Percentiles rank a stretch among this genome's conserved stretches.
Conservation (phyloP, 192 early-diverging fungal species). For the Coemansia sp. region DNA sequence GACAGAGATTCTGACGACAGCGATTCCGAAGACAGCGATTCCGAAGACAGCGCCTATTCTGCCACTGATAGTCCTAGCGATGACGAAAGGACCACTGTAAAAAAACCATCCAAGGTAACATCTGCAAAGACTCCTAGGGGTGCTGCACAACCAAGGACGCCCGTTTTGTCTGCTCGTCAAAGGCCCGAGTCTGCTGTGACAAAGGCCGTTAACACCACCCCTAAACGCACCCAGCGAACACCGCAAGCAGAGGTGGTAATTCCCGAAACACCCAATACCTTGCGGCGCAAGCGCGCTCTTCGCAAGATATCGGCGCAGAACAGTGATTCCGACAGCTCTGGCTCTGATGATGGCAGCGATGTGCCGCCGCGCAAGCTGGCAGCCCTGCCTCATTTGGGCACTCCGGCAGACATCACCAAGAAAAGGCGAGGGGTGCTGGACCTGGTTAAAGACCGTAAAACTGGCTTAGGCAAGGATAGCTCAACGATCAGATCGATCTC, state of each 20-base stretch:
- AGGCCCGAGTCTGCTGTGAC: not conserved
- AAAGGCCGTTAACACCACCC: not conserved
- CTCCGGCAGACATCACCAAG: conserved; percentile 8
- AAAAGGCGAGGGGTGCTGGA: conserved; percentile 23
- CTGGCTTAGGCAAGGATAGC: conserved; percentile 23
- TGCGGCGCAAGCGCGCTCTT: conserved; percentile 29
- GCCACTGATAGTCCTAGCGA: not conserved
- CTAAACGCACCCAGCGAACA: not conserved
- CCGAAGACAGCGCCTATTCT: not conserved
- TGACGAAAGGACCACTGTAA: not conserved
- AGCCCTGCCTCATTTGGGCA: conserved; percentile 32
- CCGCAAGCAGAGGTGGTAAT: not conserved
- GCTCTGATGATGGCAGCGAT: conserved; percentile 17
- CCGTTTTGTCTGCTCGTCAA: not conserved
- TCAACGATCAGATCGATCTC: conserved; percentile 32
- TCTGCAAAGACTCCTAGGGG: not conserved
- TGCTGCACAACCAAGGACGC: not conserved
- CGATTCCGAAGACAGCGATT: not conserved
- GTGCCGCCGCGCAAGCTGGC: conserved; percentile 16
- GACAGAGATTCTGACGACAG: conserved; percentile 1
- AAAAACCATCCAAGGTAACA: not conserved
- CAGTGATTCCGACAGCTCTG: conserved; percentile 14
- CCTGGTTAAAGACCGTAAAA: conserved; percentile 20
- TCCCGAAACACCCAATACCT: not conserved
- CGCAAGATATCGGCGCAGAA: conserved; percentile 12